A percentile compares a stretch with the other conserved stretches of the same genome.
Conservation (phyloP, 2,329 filamentous ascomycete genomes). For the Stagonosporopsis cucurbitacearum region DNA sequence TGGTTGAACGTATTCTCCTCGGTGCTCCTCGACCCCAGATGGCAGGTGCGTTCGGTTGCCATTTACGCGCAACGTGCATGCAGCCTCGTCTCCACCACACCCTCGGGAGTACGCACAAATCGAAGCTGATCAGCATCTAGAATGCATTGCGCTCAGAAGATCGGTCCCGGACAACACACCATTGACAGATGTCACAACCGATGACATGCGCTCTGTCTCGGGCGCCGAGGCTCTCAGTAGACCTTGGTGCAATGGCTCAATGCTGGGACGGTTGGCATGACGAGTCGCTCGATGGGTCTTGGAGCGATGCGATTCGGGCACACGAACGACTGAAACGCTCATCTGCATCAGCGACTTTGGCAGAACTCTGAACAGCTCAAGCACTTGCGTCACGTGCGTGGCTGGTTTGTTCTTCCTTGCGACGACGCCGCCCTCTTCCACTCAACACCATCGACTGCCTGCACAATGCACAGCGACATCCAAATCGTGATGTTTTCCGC, state of each 20-base stretch:
- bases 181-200: conserved; percentile 16
- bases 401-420: neutral
- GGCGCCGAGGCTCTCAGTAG: conserved; percentile 2
- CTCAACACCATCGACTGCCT: neutral
- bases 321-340: conserved; percentile 8
- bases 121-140: conserved; percentile 5
- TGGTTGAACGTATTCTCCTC: conserved; percentile 14
- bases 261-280: neutral
- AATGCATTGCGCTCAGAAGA: neutral
- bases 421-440: neutral
- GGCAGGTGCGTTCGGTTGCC: conserved; percentile 18
- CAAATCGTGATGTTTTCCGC: neutral
- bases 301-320: neutral
- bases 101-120: conserved; percentile 1
- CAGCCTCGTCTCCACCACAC: conserved; percentile 18
- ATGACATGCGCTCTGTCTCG: conserved; percentile 7
- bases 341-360: neutral
- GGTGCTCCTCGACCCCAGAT: conserved; percentile 10
- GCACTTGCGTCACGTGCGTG: conserved; percentile 4
- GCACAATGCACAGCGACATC: neutral
- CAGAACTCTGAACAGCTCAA: neutral
- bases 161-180: neutral
- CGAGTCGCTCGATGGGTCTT: neutral
- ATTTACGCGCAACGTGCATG: conserved; percentile 12
- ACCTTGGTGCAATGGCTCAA: neutral